These are phyloP conservation scores for Tillandsia leiboldiana DNA, from an alignment of 176 grass and related monocot genomes.

Conservation along the genomic window DNA sequence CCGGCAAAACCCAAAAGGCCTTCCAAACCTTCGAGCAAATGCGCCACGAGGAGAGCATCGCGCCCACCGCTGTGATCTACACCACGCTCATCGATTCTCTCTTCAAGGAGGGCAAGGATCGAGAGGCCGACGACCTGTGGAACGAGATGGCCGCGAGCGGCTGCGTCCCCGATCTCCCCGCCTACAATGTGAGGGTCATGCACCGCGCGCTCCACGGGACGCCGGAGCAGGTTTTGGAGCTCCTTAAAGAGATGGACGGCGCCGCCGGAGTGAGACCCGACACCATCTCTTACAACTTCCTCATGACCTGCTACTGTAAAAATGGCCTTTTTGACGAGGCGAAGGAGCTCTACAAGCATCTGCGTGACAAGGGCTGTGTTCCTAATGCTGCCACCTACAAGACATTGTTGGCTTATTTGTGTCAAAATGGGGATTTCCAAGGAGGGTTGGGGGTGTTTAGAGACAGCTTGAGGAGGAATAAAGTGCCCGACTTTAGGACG, in stretches of 20 bases:
- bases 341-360: slow-evolving; percentile 32
- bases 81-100: slow-evolving; percentile 49
- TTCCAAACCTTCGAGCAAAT: slow-evolving; percentile 40
- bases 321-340: slow-evolving; percentile 38
- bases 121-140: slow-evolving; percentile 54
- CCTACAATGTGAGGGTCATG: slow-evolving; percentile 58
- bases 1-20: slow-evolving; percentile 29
- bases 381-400: slow-evolving; percentile 37
- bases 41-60: slow-evolving; percentile 33
- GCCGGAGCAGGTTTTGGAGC: slow-evolving; percentile 27
- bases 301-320: slow-evolving; percentile 50
- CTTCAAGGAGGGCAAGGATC: slow-evolving; percentile 35
- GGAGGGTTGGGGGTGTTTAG: slow-evolving; percentile 31
- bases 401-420: slow-evolving; percentile 34
- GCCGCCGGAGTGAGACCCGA: slow-evolving; percentile 35
- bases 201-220: slow-evolving; percentile 19
- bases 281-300: slow-evolving; percentile 58
- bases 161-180: slow-evolving; percentile 27
- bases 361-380: slow-evolving; percentile 36
- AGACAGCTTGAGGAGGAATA: slow-evolving; percentile 39
- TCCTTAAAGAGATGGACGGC: slow-evolving; percentile 50
- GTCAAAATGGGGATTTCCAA: slow-evolving; percentile 42
- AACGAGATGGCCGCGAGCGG: slow-evolving; percentile 53
- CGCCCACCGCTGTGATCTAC: slow-evolving; percentile 43
- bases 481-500: slow-evolving; percentile 35